Conservation (phyloP, 352 stramenopile genomes). For the Phytophthora melonis region DNA sequence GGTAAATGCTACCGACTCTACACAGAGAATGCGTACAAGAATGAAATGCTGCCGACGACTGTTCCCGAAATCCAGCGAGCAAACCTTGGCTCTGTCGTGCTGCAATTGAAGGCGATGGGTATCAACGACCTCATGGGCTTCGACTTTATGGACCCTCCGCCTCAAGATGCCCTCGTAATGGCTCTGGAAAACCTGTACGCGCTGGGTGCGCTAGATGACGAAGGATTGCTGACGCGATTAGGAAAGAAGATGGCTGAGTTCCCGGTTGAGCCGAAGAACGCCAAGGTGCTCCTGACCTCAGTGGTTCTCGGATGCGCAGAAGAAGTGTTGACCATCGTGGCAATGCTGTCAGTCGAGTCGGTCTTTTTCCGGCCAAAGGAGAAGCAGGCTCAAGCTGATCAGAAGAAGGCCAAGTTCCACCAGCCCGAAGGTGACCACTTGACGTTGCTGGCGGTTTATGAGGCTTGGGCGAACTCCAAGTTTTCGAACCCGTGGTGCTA, state of each 20-base stretch:
- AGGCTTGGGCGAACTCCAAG: slow-evolving; percentile 97
- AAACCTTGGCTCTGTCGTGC: slow-evolving; percentile 98
- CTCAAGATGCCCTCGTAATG: slow-evolving; percentile 96
- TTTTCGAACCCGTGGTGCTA: slow-evolving; percentile 99
- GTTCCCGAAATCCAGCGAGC: slow-evolving; percentile 99
- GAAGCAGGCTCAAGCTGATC: slow-evolving; percentile 98
- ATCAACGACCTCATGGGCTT: slow-evolving; percentile 99
- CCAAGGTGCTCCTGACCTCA: slow-evolving; percentile 98
- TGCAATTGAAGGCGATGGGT: slow-evolving; percentile 99
- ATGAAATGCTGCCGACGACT: slow-evolving; percentile 97
- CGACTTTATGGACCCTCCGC: slow-evolving; percentile 99
- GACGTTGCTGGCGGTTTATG: slow-evolving; percentile 98
- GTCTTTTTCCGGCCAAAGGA: slow-evolving; percentile 99
- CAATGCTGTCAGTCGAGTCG: slow-evolving; percentile 99
- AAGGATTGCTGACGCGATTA: slow-evolving; percentile 92
- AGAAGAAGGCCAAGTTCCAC: slow-evolving; percentile 99
- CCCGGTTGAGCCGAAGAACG: slow-evolving; percentile 98
- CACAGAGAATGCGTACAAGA: slow-evolving; percentile 98
- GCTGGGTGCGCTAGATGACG: slow-evolving; percentile 98
- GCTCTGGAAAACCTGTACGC: slow-evolving; percentile 98
- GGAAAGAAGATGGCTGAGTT: slow-evolving; percentile 99
- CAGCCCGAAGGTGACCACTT: slow-evolving; percentile 99
- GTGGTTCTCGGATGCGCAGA: slow-evolving; percentile 98
- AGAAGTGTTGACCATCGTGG: slow-evolving; percentile 99
- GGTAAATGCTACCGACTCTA: slow-evolving; percentile 99